These are phyloP conservation scores for Neofusicoccum sp. DNA, from an alignment of 2,329 filamentous ascomycete genomes.

Conservation along the genomic window DNA sequence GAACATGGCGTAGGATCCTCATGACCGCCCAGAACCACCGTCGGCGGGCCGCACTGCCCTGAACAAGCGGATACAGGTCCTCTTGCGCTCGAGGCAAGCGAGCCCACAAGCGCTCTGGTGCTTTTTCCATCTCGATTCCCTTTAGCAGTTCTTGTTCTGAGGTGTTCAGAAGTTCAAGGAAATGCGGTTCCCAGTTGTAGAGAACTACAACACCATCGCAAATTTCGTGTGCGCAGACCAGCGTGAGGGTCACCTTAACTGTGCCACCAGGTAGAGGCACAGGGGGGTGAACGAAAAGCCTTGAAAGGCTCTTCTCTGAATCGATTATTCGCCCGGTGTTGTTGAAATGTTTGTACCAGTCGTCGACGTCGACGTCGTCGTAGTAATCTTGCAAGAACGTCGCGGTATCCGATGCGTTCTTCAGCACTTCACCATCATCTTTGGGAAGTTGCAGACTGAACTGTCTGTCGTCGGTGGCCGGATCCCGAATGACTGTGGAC, in stretches of 20 bases:
- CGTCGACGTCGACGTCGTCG: conserved; percentile 33
- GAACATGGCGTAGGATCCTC: conserved; percentile 47
- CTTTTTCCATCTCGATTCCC: conserved; percentile 25
- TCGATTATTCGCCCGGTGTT: conserved; percentile 46
- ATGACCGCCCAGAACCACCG: conserved; percentile 53
- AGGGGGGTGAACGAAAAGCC: conserved; percentile 44
- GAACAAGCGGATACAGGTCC: conserved; percentile 47
- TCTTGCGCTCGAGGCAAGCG: conserved; percentile 50
- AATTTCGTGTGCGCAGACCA: conserved; percentile 49
- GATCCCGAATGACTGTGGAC: conserved; percentile 32
- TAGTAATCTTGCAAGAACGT: conserved; percentile 46
- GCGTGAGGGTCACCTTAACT: conserved; percentile 37
- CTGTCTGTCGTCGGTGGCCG: conserved; percentile 23
- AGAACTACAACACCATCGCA: conserved; percentile 43
- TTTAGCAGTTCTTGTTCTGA: conserved; percentile 27
- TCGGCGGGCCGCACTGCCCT: conserved; percentile 41
- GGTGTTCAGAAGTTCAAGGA: conserved; percentile 42
- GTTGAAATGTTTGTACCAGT: conserved; percentile 46
- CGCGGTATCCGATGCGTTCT: conserved; percentile 33
- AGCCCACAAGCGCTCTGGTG: conserved; percentile 27
- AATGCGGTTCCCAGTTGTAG: conserved; percentile 46
- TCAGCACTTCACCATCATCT: conserved; percentile 34
- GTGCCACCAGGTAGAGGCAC: conserved; percentile 29
- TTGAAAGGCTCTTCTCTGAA: conserved; percentile 39
- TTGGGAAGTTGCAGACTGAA: conserved; percentile 41